These are phyloP conservation scores for Raphanus hybrid DNA, from an alignment of 441 rosid genomes.

Conservation along the genomic window DNA sequence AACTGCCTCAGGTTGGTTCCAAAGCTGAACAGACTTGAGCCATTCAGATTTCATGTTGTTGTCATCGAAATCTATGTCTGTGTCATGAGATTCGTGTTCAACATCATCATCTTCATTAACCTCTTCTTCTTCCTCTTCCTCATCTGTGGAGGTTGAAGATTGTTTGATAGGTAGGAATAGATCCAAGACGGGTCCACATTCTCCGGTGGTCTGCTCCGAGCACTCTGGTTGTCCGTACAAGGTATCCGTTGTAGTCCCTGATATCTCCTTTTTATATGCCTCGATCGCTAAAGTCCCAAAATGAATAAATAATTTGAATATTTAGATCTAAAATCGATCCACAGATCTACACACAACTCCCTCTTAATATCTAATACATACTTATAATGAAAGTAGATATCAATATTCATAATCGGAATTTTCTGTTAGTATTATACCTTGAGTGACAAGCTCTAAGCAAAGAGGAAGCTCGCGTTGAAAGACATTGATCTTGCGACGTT, in stretches of 20 bases:
- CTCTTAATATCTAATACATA: background rate
- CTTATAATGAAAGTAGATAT: background rate
- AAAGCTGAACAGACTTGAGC: conserved; percentile 92
- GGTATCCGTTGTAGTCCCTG: conserved; percentile 61
- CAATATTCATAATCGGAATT: too few relatives aligned
- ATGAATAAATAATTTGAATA: background rate
- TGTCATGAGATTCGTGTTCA: conserved; percentile 48
- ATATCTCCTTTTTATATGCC: conserved; percentile 67
- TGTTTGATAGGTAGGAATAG: conserved; percentile 75
- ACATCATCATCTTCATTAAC: conserved; percentile 34
- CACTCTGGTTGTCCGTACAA: conserved; percentile 69
- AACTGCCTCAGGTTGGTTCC: conserved; percentile 70
- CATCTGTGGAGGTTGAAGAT: conserved; percentile 42
- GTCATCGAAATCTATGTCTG: conserved; percentile 20
- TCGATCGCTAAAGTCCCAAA: conserved; percentile 63
- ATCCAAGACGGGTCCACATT: conserved; percentile 60
- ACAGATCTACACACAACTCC: conserved; percentile 3
- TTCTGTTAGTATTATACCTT: conserved; percentile 45
- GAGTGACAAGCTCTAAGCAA: conserved; percentile 84
- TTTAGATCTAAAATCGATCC: conserved; percentile 7
- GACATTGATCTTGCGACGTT: conserved; percentile 74
- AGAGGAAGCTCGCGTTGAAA: conserved; percentile 89
- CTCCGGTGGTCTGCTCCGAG: conserved; percentile 77
- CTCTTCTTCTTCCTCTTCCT: conserved; percentile 34
- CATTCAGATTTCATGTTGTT: conserved; percentile 82